Percentiles rank a stretch among this genome's conserved stretches.
Evolutionary conservation across 2,329 filamentous ascomycete species (phyloP).

Genomic region (Pseudocercospora fijiensis): DNA sequence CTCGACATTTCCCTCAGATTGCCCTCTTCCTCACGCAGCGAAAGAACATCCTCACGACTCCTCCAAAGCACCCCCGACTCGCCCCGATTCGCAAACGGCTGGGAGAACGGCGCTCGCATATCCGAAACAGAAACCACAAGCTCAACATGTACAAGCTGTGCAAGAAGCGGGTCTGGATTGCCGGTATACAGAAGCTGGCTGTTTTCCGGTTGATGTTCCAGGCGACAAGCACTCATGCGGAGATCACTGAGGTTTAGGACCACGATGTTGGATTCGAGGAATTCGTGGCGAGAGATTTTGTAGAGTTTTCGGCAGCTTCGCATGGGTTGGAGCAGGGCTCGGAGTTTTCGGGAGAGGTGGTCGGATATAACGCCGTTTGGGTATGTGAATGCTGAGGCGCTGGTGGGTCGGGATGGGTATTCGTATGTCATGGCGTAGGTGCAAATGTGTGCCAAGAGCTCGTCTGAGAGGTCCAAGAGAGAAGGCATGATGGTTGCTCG

Average conservation of each 20-base stretch:
- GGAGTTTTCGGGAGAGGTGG: conserved; percentile 11
- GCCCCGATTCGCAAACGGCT: conserved; percentile 10
- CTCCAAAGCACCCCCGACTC: conserved; percentile 4
- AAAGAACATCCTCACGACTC: conserved; percentile 8
- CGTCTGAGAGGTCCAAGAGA: conserved; percentile 12
- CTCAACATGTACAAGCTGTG: conserved; percentile 8
- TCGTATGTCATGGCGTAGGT: conserved; percentile 9
- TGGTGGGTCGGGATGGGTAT: neutral
- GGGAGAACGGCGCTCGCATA: conserved; percentile 16
- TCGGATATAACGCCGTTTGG: conserved; percentile 11
- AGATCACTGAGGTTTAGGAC: conserved; percentile 15
- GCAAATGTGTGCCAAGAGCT: conserved; percentile 14
- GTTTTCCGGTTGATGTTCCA: conserved; percentile 8
- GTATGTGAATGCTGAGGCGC: neutral
- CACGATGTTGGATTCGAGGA: conserved; percentile 15
- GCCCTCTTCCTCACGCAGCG: conserved; percentile 5
- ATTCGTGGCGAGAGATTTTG: conserved; percentile 6
- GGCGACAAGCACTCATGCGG: conserved; percentile 12
- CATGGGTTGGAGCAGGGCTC: conserved; percentile 9
- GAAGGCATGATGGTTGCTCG: neutral
- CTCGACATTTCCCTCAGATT: conserved; percentile 2
- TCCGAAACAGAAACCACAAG: conserved; percentile 11
- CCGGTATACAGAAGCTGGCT: conserved; percentile 14
- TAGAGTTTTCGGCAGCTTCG: conserved; percentile 10
- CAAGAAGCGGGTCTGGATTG: conserved; percentile 13